phyloP scores from a whole-genome alignment of 225 moss, liverwort and hornwort species.

The Pseudisothecium myosuroides region DNA sequence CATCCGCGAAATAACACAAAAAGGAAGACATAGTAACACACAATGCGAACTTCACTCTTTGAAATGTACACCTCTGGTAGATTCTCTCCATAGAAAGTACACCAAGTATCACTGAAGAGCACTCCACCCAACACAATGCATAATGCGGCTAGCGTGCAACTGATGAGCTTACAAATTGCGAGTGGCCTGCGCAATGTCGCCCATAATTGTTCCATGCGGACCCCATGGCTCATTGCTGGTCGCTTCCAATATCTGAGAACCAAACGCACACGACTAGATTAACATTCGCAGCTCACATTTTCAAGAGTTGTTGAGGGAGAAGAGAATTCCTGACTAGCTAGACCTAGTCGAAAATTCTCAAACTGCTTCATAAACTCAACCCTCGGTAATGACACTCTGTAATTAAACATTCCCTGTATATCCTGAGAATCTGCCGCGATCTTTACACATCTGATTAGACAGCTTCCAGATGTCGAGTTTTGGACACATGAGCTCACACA shows the following conservation, averaged over 20 bases:
- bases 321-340: background rate
- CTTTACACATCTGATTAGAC: background rate
- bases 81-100: background rate
- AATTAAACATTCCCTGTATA: background rate
- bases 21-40: background rate
- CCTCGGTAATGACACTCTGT: background rate
- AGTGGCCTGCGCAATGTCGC: conserved; percentile 94
- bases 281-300: background rate
- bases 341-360: background rate
- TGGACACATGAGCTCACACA: background rate
- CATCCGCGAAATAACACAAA: background rate
- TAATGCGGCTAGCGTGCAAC: background rate
- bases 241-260: conserved; percentile 77
- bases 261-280: background rate
- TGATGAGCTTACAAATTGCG: conserved; percentile 63
- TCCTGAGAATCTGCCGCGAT: background rate
- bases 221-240: conserved; percentile 99
- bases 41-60: background rate
- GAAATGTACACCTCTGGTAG: background rate
- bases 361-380: background rate
- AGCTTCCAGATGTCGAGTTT: background rate
- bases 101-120: background rate
- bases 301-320: background rate
- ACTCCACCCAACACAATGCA: background rate
- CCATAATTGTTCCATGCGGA: conserved; percentile 95